These are phyloP conservation scores for Pouteria glomerata DNA, from an alignment of 148 eudicot genomes.

Conservation along the genomic window DNA sequence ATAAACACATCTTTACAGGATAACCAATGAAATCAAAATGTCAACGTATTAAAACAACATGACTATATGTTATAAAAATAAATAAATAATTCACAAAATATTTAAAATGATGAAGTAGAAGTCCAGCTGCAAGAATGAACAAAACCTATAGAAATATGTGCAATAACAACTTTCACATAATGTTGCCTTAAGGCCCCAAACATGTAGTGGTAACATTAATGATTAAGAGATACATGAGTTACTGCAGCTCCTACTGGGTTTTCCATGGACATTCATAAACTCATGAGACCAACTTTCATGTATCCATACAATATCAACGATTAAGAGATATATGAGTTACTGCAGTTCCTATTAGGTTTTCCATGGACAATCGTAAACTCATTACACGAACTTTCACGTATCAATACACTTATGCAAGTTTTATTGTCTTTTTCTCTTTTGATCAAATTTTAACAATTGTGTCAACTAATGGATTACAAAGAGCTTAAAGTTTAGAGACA, in stretches of 20 bases:
- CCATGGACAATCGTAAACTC: neutral
- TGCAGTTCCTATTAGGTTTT: neutral
- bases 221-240: neutral
- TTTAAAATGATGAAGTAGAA: neutral
- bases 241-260: neutral
- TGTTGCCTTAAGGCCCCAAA: neutral
- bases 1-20: neutral
- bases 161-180: neutral
- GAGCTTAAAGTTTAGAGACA: too few relatives aligned
- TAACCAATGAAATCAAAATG: neutral
- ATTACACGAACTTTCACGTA: too few relatives aligned
- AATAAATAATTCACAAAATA: neutral
- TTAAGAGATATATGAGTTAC: neutral
- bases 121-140: neutral
- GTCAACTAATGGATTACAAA: too few relatives aligned
- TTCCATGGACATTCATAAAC: neutral
- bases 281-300: neutral
- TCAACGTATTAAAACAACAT: neutral
- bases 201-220: neutral
- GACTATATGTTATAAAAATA: neutral
- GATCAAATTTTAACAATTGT: too few relatives aligned
- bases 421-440: too few relatives aligned
- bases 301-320: neutral
- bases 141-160: neutral
- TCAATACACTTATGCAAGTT: too few relatives aligned